Evolutionary conservation across 441 rosid species (phyloP).

Genomic region (Populus hybrid): DNA sequence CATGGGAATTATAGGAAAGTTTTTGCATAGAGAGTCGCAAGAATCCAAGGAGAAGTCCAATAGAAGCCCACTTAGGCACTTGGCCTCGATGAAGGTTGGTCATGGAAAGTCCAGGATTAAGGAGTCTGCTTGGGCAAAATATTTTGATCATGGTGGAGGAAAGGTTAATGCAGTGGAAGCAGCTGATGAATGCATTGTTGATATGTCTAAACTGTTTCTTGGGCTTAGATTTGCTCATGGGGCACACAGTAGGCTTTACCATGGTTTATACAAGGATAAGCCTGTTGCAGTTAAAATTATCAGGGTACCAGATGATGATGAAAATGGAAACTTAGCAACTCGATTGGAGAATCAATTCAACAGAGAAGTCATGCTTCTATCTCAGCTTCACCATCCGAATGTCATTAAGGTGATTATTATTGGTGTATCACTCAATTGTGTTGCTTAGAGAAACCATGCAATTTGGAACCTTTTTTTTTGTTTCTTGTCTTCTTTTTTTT

Average conservation of each 20-base stretch:
- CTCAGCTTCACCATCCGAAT: conserved; percentile 67
- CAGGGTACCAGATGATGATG: conserved; percentile 81
- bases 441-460: neutral
- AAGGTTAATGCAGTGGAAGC: conserved; percentile 73
- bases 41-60: conserved; percentile 36
- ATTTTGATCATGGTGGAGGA: conserved; percentile 77
- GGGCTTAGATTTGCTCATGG: conserved; percentile 96
- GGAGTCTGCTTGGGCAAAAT: conserved; percentile 79
- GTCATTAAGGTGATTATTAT: conserved; percentile 68
- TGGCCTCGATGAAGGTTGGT: conserved; percentile 54
- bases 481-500: no score
- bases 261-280: conserved; percentile 83
- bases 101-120: conserved; percentile 49
- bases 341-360: conserved; percentile 81
- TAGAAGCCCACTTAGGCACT: conserved; percentile 58
- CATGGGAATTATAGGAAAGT: conserved; percentile 39
- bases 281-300: conserved; percentile 95
- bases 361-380: conserved; percentile 79
- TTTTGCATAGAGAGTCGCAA: conserved; percentile 34
- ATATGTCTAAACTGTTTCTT: conserved; percentile 79
- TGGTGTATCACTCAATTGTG: neutral
- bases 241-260: conserved; percentile 83
- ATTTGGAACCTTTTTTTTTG: neutral
- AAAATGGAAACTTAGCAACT: conserved; percentile 56
- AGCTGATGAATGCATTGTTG: conserved; percentile 66